These are phyloP conservation scores for Geotrichum carabidarum DNA, from an alignment of 1,139 yeast species.

Conservation along the genomic window DNA sequence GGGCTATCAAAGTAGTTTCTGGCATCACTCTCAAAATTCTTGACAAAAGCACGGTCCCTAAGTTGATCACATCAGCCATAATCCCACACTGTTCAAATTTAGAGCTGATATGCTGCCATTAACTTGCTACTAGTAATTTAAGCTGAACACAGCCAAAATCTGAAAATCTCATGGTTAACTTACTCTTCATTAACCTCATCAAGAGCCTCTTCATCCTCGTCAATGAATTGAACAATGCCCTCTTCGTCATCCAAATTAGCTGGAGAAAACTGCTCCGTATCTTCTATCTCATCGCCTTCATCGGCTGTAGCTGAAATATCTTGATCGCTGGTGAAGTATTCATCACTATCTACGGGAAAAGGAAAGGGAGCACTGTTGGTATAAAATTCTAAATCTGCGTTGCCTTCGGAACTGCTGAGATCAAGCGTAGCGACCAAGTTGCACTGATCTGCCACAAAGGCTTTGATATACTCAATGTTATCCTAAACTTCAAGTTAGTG, in stretches of 20 bases:
- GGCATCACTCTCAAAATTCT: slow-evolving; percentile 13
- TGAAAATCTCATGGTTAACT: slow-evolving; percentile 2
- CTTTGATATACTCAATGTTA: slow-evolving; percentile 13
- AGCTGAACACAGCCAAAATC: slow-evolving; percentile 2
- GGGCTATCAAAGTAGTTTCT: slow-evolving; percentile 15
- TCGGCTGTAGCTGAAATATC: slow-evolving; percentile 14
- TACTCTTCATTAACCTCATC: slow-evolving; percentile 11
- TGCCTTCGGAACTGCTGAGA: slow-evolving; percentile 24
- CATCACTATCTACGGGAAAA: slow-evolving; percentile 17
- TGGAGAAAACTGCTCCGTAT: slow-evolving; percentile 3
- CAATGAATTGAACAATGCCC: neutral
- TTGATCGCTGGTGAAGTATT: neutral
- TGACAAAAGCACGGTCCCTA: slow-evolving; percentile 7
- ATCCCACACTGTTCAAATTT: slow-evolving; percentile 2
- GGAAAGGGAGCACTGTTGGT: slow-evolving; percentile 26
- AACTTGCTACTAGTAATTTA: slow-evolving; percentile 5
- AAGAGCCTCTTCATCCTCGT: slow-evolving; percentile 11
- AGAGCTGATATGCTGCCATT: slow-evolving; percentile 3
- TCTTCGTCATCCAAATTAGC: slow-evolving; percentile 4
- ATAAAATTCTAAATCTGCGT: slow-evolving; percentile 26
- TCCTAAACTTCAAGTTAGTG: slow-evolving; percentile 7
- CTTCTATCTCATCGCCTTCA: slow-evolving; percentile 4
- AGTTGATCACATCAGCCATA: slow-evolving; percentile 7
- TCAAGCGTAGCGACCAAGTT: slow-evolving; percentile 14
- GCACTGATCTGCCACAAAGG: slow-evolving; percentile 23